phyloP scores from a whole-genome alignment of 2,329 filamentous ascomycete genomes.

The Epichloe sylvatica region DNA sequence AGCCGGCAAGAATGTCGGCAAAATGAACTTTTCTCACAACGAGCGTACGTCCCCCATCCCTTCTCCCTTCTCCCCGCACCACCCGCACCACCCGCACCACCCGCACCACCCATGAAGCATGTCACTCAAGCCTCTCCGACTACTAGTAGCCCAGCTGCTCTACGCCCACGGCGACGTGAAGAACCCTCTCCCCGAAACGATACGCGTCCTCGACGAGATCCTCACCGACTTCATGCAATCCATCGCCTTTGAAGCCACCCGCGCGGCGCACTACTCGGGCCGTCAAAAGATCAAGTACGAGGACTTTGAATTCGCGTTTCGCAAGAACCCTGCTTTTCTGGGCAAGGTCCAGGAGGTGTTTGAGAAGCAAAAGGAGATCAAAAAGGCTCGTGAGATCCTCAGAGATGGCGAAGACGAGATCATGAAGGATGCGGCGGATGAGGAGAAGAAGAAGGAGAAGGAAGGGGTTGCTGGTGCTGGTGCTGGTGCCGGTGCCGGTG shows the following conservation, averaged over 20 bases:
- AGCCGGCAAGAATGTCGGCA: slow-evolving; percentile 66
- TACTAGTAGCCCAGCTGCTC: slow-evolving; percentile 55
- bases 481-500: slow-evolving; percentile 4
- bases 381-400: slow-evolving; percentile 65
- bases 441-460: slow-evolving; percentile 26
- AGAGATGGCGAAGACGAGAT: slow-evolving; percentile 51
- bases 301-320: slow-evolving; percentile 89
- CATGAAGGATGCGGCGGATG: slow-evolving; percentile 36
- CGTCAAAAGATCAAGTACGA: slow-evolving; percentile 97
- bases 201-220: slow-evolving; percentile 84
- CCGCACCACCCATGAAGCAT: background rate
- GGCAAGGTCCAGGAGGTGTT: slow-evolving; percentile 83
- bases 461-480: background rate
- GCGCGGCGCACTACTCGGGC: slow-evolving; percentile 70
- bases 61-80: background rate
- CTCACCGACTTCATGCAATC: slow-evolving; percentile 94
- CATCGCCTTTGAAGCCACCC: slow-evolving; percentile 77
- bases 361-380: slow-evolving; percentile 76
- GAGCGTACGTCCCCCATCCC: slow-evolving; percentile 42
- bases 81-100: background rate
- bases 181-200: slow-evolving; percentile 67
- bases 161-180: slow-evolving; percentile 68
- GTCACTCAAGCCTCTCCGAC: slow-evolving; percentile 3
- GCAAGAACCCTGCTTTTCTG: slow-evolving; percentile 71
- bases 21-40: slow-evolving; percentile 63